These are phyloP conservation scores for Fusarium sp. DNA, from an alignment of 2,329 filamentous ascomycete genomes.

Conservation along the genomic window DNA sequence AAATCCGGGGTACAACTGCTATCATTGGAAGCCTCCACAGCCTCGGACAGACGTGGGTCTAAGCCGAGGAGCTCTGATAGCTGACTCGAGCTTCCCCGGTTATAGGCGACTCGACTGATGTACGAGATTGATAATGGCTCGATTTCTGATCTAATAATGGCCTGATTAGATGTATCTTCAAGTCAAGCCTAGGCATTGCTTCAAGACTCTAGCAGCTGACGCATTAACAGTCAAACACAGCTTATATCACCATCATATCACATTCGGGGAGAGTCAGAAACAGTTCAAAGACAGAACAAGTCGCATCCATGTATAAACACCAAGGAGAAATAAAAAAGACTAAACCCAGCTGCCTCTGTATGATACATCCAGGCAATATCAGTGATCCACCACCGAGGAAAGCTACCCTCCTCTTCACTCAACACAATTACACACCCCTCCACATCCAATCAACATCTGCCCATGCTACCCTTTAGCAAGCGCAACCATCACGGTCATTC, in stretches of 20 bases:
- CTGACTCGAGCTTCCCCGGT: conserved; percentile 12
- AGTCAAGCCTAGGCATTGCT: neutral
- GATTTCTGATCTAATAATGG: neutral
- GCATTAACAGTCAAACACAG: neutral
- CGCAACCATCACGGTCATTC: conserved; percentile 90
- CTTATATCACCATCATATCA: neutral
- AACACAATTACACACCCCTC: conserved; percentile 15
- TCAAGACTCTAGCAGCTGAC: neutral
- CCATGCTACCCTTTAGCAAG: conserved; percentile 72
- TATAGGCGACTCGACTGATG: conserved; percentile 3
- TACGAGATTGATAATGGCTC: neutral
- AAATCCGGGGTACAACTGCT: conserved; percentile 44
- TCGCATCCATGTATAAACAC: conserved; percentile 45
- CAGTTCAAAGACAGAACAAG: conserved; percentile 26
- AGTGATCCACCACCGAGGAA: conserved; percentile 32
- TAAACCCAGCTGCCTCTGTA: conserved; percentile 35
- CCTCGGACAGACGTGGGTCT: conserved; percentile 36
- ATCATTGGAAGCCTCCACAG: conserved; percentile 31
- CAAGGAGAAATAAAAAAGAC: conserved; percentile 28
- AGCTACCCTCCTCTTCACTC: conserved; percentile 25
- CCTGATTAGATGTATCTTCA: neutral
- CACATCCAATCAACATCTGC: conserved; percentile 12
- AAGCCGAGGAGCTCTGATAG: conserved; percentile 29
- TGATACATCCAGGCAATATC: conserved; percentile 46
- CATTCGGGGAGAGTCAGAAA: neutral